Evolutionary conservation across 2,329 filamentous ascomycete genomes (phyloP), one percentile per base, ranked within the genome.

Genomic region (Lasiodiplodia hormozganensis): DNA sequence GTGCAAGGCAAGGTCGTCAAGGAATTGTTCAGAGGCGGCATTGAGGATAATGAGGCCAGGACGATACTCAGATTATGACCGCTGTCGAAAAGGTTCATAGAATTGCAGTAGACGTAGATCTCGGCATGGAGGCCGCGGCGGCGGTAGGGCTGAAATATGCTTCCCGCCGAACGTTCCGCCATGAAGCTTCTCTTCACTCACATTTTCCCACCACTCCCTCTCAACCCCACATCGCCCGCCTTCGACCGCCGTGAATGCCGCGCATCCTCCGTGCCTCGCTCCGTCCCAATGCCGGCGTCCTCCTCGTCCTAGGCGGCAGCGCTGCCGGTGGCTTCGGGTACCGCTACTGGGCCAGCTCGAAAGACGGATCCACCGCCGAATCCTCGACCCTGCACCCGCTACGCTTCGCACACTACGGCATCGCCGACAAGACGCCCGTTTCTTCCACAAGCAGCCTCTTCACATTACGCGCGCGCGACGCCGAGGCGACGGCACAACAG

Each of bases 21-120:
- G 34, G 90, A 94, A 70, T 81, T 92, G 75, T 92, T 94, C 71
- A 82, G 92, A 70, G 92, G 92, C 0, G 91, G 89, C 0, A 88
- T 94, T 43, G 68, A 69, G 47, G 68, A 69, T n/a, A 51, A 60
- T 14, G 68, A 85, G 83, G 52, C 67, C 31, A 54, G 65, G 23
- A 58, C 65, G 0, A 60, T 67, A 25, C 43, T 67, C 21, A 52
- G 54, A 67, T 23, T 67, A 21, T 67, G 21, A 60, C 36, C 8
- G 23, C 25, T 16, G 3, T 28, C 36, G 21, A 21, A 2, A 40
- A 16, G 40, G 18, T 14, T 31, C 11, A 51, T 67, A 58, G 65
- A 67, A 23, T 12, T 38, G 23, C 28, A 58, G 43, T 38, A 60
- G 11, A 38, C 18, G 16, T 38, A 31, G n/a, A 60, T 18, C 3